A percentile compares a stretch with the other conserved stretches of the same genome.
These are phyloP conservation scores for Erysiphe pulchra DNA, from an alignment of 2,329 filamentous ascomycete genomes.

Conservation along the genomic window DNA sequence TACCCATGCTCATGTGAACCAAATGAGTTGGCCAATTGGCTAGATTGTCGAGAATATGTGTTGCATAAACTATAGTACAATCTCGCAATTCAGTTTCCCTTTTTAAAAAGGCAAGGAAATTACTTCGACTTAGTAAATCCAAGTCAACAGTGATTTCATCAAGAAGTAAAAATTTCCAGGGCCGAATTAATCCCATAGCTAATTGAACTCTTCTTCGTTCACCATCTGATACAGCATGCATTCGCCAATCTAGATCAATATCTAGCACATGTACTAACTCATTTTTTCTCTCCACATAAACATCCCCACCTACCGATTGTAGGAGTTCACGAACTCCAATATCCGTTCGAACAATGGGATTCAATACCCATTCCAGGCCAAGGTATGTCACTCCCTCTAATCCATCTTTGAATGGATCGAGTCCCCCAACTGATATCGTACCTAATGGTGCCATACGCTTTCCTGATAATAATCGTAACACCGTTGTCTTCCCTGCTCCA, in stretches of 20 bases:
- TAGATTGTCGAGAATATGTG: conserved; percentile 87
- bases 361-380: conserved; percentile 92
- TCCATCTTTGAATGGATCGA: conserved; percentile 75
- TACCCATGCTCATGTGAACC: conserved; percentile 81
- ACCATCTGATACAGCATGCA: conserved; percentile 87
- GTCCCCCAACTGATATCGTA: conserved; percentile 52
- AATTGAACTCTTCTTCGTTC: conserved; percentile 80
- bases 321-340: conserved; percentile 78
- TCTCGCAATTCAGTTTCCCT: conserved; percentile 56
- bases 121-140: conserved; percentile 59
- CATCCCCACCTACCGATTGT: conserved; percentile 60
- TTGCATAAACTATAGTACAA: conserved; percentile 92
- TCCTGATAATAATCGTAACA: conserved; percentile 72
- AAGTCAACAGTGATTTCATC: conserved; percentile 96
- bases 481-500: conserved; percentile 88
- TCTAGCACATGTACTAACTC: conserved; percentile 74
- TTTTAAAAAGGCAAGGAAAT: conserved; percentile 71
- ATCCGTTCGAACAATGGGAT: conserved; percentile 84
- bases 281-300: conserved; percentile 58
- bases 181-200: conserved; percentile 79
- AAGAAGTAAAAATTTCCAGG: conserved; percentile 73
- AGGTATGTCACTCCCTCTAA: conserved; percentile 93
- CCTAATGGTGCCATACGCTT: conserved; percentile 68
- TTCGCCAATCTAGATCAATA: conserved; percentile 76
- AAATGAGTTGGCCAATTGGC: conserved; percentile 88